Evolutionary conservation across 345 rosid genomes (phyloP).

Genomic region (Gossypium longicalyx): DNA sequence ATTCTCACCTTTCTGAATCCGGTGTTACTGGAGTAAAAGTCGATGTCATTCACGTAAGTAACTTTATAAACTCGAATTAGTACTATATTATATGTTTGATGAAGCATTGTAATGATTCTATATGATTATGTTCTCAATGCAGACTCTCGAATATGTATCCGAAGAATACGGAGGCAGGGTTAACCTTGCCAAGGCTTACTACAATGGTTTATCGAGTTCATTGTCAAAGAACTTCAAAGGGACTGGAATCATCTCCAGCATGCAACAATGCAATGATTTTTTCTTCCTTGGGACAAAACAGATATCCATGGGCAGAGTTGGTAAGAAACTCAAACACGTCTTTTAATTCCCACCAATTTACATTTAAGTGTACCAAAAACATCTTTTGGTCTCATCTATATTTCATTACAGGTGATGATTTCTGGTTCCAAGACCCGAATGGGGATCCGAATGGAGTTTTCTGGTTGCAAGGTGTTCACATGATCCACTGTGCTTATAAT

Average conservation of each 20-base stretch:
- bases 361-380: background rate
- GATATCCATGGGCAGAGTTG: slow-evolving; percentile 85
- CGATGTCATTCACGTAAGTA: slow-evolving; percentile 79
- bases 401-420: slow-evolving; percentile 67
- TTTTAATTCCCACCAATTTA: background rate
- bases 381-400: background rate
- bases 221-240: slow-evolving; percentile 76
- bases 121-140: background rate
- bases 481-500: slow-evolving; percentile 90
- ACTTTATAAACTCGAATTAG: background rate
- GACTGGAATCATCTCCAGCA: slow-evolving; percentile 65
- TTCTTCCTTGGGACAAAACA: slow-evolving; percentile 79
- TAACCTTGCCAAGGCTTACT: slow-evolving; percentile 66
- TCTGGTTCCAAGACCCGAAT: slow-evolving; percentile 90
- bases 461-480: slow-evolving; percentile 89
- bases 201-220: slow-evolving; percentile 56
- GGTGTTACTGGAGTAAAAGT: slow-evolving; percentile 80
- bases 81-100: background rate
- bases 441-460: slow-evolving; percentile 87
- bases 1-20: slow-evolving; percentile 58
- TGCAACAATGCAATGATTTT: slow-evolving; percentile 95
- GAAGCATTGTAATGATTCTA: background rate
- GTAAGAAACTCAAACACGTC: slow-evolving; percentile 27
- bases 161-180: slow-evolving; percentile 87
- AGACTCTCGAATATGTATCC: slow-evolving; percentile 65